Conservation (phyloP, 768 basidiomycete genomes). For the Suillus decipiens region DNA sequence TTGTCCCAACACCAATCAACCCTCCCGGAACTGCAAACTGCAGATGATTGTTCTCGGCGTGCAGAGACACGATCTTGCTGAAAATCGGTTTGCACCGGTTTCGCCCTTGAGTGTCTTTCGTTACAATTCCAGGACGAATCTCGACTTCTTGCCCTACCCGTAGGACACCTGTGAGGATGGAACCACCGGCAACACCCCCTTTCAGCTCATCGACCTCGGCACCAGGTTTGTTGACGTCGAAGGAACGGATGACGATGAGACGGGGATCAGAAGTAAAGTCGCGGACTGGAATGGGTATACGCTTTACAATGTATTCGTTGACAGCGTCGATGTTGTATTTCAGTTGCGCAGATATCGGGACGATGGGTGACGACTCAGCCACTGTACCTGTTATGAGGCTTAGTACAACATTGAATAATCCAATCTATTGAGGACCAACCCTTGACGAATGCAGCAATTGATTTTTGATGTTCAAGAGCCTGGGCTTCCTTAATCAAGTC, state of each 20-base stretch:
- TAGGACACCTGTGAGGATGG: slow-evolving; percentile 90
- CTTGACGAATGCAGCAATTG: slow-evolving; percentile 94
- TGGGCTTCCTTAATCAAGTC: slow-evolving; percentile 95
- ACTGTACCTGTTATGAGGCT: slow-evolving; percentile 72
- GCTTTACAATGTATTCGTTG: slow-evolving; percentile 97
- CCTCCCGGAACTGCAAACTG: slow-evolving; percentile 97
- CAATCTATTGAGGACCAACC: slow-evolving; percentile 45
- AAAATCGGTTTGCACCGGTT: slow-evolving; percentile 94
- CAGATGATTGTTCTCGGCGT: slow-evolving; percentile 93
- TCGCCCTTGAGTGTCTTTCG: slow-evolving; percentile 87
- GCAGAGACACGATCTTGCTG: slow-evolving; percentile 85
- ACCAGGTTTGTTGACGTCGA: slow-evolving; percentile 99
- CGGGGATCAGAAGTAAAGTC: slow-evolving; percentile 91
- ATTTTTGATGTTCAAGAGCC: slow-evolving; percentile 94
- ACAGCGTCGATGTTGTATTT: slow-evolving; percentile 99
- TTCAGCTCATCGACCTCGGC: slow-evolving; percentile 96
- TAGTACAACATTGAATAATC: not conserved
- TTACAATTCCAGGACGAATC: slow-evolving; percentile 96
- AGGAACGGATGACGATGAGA: slow-evolving; percentile 98
- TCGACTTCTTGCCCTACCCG: slow-evolving; percentile 92
- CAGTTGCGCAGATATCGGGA: slow-evolving; percentile 97
- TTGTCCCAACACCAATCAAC: slow-evolving; percentile 96
- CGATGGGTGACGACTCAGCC: slow-evolving; percentile 95
- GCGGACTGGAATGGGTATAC: slow-evolving; percentile 91
- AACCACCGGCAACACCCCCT: slow-evolving; percentile 97